Evolutionary conservation across 495 filamentous ascomycete genomes (phyloP), one percentile per base, ranked within the genome.

Genomic region (Hyaloscypha variabilis): DNA sequence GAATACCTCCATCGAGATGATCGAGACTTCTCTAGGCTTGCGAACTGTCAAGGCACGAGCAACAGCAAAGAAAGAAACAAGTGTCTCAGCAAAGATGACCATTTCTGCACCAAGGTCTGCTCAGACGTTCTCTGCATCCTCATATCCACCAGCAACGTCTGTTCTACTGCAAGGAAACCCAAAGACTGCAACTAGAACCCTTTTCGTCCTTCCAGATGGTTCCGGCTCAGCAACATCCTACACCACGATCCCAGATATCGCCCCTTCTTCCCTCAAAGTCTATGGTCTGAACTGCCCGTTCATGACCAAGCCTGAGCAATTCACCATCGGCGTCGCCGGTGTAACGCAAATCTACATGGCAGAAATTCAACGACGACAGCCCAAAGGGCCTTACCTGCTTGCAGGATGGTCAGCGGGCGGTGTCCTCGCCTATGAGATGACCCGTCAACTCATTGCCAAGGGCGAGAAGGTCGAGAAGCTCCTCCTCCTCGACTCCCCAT

Each of bases 331-430:
- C 4, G 77, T 89, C 36, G 79, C 81, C 34, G 83, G 79, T n/a
- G 81, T 88, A 69, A 80, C 80, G 0, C 67, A 77, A 30, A 78
- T 79, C 59, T 93, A 87, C 71, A 77, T 89, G 26, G 69, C 75
- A 3, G 88, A 90, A 69, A 88, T 93, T 62, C 82, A 82, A 65
- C 81, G 82, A 2, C 83, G 84, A 30, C 88, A 89, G 68, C 84
- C 87, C 1, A 30, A 76, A 1, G 91, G 90, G 8, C 90, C 91
- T 0, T 94, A 93, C 70, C 74, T 82, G 34, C 69, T 94, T 6
- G 83, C 83, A 11, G 91, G 91, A 19, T 97, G 93, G 93, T 92
- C 89, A 24, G 93, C 92, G 10, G 93, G 93, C 58, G 93, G 93
- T 50, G 91, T 95, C 36, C 88, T 94, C 67, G 93, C 93, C 26